phyloP scores from a whole-genome alignment of 106 monocot species.

The Allium cepa region DNA sequence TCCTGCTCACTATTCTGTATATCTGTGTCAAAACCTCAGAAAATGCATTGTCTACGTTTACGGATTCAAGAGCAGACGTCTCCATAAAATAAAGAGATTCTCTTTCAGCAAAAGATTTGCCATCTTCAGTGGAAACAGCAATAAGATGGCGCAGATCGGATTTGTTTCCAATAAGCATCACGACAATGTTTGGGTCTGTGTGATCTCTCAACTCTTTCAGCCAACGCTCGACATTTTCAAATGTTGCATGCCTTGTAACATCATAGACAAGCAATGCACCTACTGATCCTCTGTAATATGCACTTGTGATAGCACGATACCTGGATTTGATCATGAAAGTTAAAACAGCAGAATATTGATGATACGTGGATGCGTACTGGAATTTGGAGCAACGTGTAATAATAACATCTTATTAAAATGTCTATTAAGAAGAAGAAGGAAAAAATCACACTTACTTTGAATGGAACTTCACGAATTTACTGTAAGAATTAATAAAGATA shows the following conservation, averaged over 20 bases:
- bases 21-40: constrained; percentile 48
- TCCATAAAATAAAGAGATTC: constrained; percentile 54
- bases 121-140: constrained; percentile 45
- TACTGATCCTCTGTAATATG: constrained; percentile 55
- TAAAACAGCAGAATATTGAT: neutral
- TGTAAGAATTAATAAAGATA: no score
- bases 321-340: constrained; percentile 13
- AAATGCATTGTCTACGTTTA: constrained; percentile 49
- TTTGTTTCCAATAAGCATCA: constrained; percentile 53
- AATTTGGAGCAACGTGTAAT: no score
- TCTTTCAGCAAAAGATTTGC: neutral
- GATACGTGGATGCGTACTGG: no score
- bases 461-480: no score
- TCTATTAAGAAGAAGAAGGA: no score
- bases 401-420: no score
- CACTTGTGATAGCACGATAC: constrained; percentile 56
- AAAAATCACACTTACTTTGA: no score
- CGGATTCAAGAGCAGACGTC: constrained; percentile 44
- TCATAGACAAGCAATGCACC: constrained; percentile 48
- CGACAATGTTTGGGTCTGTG: constrained; percentile 48
- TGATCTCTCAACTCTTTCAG: constrained; percentile 42
- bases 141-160: constrained; percentile 49
- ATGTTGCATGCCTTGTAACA: constrained; percentile 44
- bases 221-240: constrained; percentile 49
- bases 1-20: constrained; percentile 37